A percentile compares a stretch with the other conserved stretches of the same genome.
Conservation (phyloP, 192 early-diverging fungal species). For the Phycomyces nitens region DNA sequence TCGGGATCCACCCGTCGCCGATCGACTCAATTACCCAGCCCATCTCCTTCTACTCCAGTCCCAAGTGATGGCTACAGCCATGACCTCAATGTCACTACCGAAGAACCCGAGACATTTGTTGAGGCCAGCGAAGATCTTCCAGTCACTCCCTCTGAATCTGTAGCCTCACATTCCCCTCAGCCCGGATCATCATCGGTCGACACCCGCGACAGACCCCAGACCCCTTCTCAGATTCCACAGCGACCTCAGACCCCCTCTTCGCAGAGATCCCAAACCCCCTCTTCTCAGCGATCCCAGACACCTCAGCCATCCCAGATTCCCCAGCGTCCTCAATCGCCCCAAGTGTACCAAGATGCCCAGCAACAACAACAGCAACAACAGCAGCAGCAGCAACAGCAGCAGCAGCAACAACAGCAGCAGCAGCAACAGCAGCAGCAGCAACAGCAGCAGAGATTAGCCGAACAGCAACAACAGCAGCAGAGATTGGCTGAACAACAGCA, state of each 20-base stretch:
- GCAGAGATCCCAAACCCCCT: background rate
- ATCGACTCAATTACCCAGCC: conserved; percentile 6
- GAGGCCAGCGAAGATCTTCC: conserved; percentile 1
- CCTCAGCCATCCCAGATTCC: background rate
- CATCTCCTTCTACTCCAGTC: conserved; percentile 6
- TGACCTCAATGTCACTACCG: conserved; percentile 6
- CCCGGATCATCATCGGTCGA: background rate
- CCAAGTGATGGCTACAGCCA: background rate
- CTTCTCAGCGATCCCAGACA: conserved; percentile 3
- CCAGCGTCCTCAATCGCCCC: conserved; percentile 26
- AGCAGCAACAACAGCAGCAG: conserved; percentile 11
- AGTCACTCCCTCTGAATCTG: conserved; percentile 6
- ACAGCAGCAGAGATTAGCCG: conserved; percentile 17
- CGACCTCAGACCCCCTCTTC: background rate
- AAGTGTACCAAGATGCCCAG: conserved; percentile 5
- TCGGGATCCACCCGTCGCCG: conserved; percentile 15
- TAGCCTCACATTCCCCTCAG: conserved; percentile 2
- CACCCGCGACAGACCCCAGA: background rate
- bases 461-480: conserved; percentile 14
- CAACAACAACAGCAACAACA: conserved; percentile 11
- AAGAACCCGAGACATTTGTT: conserved; percentile 14
- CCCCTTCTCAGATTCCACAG: background rate
- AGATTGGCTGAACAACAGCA: background rate
- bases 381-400: background rate
- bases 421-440: conserved; percentile 7